A percentile compares a stretch with the other conserved stretches of the same genome.
phyloP scores from a whole-genome alignment of 1,284 basidiomycete species.

The Trichosporon ovoides region DNA sequence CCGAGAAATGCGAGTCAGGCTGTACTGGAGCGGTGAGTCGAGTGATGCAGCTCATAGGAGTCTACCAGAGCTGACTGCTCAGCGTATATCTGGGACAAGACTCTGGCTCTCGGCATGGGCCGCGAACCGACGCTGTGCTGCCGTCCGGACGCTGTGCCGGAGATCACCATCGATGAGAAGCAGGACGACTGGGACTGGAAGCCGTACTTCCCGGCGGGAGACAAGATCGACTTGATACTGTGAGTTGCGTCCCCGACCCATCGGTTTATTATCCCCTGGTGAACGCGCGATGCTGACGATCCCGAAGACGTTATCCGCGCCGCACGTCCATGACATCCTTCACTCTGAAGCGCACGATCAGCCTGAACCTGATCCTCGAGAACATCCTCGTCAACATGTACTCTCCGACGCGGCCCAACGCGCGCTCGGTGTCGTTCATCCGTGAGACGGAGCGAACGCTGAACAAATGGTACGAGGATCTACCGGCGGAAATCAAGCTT shows the following conservation, averaged over 20 bases:
- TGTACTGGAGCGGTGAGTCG: slow-evolving; percentile 24
- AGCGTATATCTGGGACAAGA: slow-evolving; percentile 25
- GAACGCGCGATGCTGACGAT: too few species aligned
- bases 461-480: slow-evolving; percentile 10
- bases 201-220: slow-evolving; percentile 14
- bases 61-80: neutral
- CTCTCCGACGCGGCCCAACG: slow-evolving; percentile 23
- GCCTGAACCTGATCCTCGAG: slow-evolving; percentile 27
- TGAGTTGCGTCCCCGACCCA: neutral
- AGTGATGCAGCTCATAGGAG: neutral
- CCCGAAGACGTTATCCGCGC: slow-evolving; percentile 9
- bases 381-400: slow-evolving; percentile 29
- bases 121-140: slow-evolving; percentile 19
- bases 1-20: slow-evolving; percentile 18
- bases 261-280: too few species aligned
- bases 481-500: slow-evolving; percentile 10
- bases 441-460: slow-evolving; percentile 14
- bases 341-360: slow-evolving; percentile 14
- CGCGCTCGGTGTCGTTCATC: slow-evolving; percentile 21
- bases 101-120: slow-evolving; percentile 21
- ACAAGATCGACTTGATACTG: slow-evolving; percentile 13
- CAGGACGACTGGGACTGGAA: slow-evolving; percentile 20
- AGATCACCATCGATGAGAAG: slow-evolving; percentile 8
- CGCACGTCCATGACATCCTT: slow-evolving; percentile 14
- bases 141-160: slow-evolving; percentile 11